A percentile compares a stretch with the other conserved stretches of the same genome.
Evolutionary conservation across 257 asterid genomes (phyloP).

Genomic region (Penstemon newberryi): DNA sequence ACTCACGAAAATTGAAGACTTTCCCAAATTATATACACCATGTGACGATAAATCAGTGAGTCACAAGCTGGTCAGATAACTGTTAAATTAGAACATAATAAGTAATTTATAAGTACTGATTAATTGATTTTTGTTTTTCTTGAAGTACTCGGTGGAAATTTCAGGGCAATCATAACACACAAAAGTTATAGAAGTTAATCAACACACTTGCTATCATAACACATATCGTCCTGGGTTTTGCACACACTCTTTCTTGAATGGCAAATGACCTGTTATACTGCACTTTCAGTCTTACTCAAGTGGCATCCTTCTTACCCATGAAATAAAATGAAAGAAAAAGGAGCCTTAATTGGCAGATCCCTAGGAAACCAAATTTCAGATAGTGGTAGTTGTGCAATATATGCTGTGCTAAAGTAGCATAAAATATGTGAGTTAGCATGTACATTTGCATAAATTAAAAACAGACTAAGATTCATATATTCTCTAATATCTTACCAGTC

Average conservation of each 20-base stretch:
- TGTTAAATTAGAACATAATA: too few species aligned
- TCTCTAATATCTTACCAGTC: conserved; percentile 67
- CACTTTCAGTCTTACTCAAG: not conserved
- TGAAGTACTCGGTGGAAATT: not conserved
- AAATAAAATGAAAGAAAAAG: not conserved
- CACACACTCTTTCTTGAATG: not conserved
- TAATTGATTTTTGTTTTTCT: not conserved
- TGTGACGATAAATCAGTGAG: too few species aligned
- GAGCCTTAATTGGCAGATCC: not conserved
- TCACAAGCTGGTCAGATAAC: too few species aligned
- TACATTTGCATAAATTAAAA: not conserved
- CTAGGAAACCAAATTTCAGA: not conserved
- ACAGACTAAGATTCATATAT: not conserved
- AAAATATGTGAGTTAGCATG: not conserved
- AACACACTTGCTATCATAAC: not conserved
- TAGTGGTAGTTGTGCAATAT: not conserved
- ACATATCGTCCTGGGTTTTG: not conserved
- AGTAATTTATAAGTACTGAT: not conserved
- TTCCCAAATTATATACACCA: too few species aligned
- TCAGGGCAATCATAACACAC: not conserved
- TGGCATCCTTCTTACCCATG: not conserved
- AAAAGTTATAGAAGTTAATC: not conserved
- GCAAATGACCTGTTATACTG: conserved; percentile 6
- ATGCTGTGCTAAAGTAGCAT: not conserved
- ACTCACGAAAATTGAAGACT: too few species aligned